These are phyloP conservation scores for Cubamyces lactineus DNA, from an alignment of 768 basidiomycete genomes.

Conservation along the genomic window DNA sequence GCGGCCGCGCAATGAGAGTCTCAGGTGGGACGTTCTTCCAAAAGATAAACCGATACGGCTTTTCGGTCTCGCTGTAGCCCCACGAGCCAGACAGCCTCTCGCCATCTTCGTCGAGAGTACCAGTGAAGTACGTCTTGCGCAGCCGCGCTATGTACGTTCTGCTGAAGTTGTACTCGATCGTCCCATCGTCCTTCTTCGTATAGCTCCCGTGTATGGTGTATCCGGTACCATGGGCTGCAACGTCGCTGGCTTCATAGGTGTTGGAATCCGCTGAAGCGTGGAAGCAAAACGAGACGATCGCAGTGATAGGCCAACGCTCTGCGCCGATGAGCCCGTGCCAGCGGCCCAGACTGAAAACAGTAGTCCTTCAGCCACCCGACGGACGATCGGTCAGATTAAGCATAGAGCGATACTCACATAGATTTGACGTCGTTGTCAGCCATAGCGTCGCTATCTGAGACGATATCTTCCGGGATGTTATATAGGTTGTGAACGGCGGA, in stretches of 20 bases:
- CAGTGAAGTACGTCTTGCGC: constrained; percentile 30
- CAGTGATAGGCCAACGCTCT: constrained; percentile 10
- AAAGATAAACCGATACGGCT: constrained; percentile 30
- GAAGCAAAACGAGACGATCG: constrained; percentile 11
- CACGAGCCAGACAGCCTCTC: constrained; percentile 33
- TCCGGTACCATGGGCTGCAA: constrained; percentile 14
- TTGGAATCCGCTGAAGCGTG: constrained; percentile 19
- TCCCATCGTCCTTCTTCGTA: constrained; percentile 15
- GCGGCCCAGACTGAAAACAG: constrained; percentile 22
- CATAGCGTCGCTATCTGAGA: constrained; percentile 25
- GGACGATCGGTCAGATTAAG: background rate
- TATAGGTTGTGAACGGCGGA: constrained; percentile 15
- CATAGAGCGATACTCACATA: constrained; percentile 1
- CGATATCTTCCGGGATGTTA: constrained; percentile 22
- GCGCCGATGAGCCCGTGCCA: constrained; percentile 31
- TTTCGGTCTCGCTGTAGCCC: constrained; percentile 29
- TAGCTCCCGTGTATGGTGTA: constrained; percentile 28
- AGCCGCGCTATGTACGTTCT: constrained; percentile 31
- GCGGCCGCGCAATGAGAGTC: constrained; percentile 34
- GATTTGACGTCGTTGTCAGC: constrained; percentile 12
- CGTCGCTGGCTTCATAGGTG: constrained; percentile 21
- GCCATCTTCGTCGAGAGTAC: constrained; percentile 25
- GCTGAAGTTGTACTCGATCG: constrained; percentile 25
- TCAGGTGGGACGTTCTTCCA: constrained; percentile 35
- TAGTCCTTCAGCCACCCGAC: background rate